A percentile compares a stretch with the other conserved stretches of the same genome.
phyloP scores from a whole-genome alignment of 306 rosid genomes.

The Begonia masoniana region DNA sequence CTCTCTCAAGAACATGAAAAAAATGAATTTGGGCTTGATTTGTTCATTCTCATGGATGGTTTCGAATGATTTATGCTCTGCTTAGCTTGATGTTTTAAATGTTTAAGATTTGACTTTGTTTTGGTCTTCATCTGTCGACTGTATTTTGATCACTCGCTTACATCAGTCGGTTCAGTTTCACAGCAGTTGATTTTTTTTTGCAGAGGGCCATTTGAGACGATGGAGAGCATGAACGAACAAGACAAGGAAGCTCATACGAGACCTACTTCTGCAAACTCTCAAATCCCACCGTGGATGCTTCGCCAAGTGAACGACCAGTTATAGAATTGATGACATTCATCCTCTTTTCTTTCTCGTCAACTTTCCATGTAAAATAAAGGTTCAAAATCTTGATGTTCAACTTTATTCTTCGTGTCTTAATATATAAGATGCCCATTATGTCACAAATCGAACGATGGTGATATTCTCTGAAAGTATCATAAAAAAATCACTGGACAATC shows the following conservation, averaged over 20 bases:
- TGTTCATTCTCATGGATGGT: too few species aligned
- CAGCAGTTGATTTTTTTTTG: conserved; percentile 1
- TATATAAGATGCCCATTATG: too few species aligned
- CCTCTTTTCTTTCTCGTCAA: background rate
- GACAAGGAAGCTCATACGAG: conserved; percentile 16
- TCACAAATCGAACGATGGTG: too few species aligned
- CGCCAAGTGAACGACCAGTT: conserved; percentile 21
- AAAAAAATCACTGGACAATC: too few species aligned
- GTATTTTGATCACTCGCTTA: too few species aligned
- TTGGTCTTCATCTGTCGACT: too few species aligned
- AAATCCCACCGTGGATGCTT: conserved; percentile 74
- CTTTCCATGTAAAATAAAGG: background rate
- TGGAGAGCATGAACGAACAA: conserved; percentile 18
- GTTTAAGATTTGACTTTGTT: background rate
- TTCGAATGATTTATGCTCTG: background rate
- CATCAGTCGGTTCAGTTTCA: too few species aligned
- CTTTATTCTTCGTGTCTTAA: too few species aligned
- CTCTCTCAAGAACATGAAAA: background rate
- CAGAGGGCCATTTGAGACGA: conserved; percentile 37
- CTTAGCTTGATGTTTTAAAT: background rate
- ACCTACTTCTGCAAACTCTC: conserved; percentile 1
- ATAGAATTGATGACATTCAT: background rate
- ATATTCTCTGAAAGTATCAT: too few species aligned
- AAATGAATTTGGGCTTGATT: background rate
- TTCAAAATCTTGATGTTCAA: too few species aligned